phyloP scores from a whole-genome alignment of 352 stramenopile species.

The Pythium biforme region DNA sequence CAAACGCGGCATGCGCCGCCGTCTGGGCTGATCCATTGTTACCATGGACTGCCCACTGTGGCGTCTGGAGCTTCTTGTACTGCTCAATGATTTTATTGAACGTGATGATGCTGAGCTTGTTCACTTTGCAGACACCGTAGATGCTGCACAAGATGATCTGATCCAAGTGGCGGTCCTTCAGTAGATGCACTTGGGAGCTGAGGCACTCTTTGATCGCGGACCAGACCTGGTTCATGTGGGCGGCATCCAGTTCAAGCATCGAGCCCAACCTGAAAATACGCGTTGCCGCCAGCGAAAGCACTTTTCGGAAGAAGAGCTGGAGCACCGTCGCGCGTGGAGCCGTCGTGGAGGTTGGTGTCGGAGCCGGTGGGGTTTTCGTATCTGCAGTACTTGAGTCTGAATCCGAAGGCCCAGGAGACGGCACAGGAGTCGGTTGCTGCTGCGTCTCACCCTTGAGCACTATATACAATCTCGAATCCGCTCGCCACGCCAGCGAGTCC shows the following conservation, averaged over 20 bases:
- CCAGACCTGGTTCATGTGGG: constrained; percentile 85
- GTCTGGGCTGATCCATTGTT: constrained; percentile 13
- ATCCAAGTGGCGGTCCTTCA: constrained; percentile 78
- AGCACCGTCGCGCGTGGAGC: constrained; percentile 40
- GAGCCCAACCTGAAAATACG: constrained; percentile 76
- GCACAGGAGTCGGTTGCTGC: background rate
- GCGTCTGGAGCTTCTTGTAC: constrained; percentile 70
- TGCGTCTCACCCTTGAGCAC: constrained; percentile 45
- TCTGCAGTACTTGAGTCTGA: constrained; percentile 9
- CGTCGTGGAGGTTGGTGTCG: constrained; percentile 13
- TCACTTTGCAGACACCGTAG: constrained; percentile 86
- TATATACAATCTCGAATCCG: constrained; percentile 67
- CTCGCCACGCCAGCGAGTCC: constrained; percentile 71
- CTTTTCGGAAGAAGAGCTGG: constrained; percentile 87
- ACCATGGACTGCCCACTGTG: constrained; percentile 31
- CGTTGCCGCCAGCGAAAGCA: constrained; percentile 74
- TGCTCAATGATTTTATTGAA: constrained; percentile 78
- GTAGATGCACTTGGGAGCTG: constrained; percentile 52
- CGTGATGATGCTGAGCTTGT: constrained; percentile 61
- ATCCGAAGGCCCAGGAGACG: background rate
- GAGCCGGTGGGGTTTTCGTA: background rate
- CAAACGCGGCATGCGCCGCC: constrained; percentile 25
- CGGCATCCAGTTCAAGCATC: constrained; percentile 66
- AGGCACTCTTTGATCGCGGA: constrained; percentile 84
- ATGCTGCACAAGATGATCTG: constrained; percentile 82